Base-by-base conservation (phyloP, 2,329 filamentous ascomycete species). In the Microcyclosporella mali region DNA sequence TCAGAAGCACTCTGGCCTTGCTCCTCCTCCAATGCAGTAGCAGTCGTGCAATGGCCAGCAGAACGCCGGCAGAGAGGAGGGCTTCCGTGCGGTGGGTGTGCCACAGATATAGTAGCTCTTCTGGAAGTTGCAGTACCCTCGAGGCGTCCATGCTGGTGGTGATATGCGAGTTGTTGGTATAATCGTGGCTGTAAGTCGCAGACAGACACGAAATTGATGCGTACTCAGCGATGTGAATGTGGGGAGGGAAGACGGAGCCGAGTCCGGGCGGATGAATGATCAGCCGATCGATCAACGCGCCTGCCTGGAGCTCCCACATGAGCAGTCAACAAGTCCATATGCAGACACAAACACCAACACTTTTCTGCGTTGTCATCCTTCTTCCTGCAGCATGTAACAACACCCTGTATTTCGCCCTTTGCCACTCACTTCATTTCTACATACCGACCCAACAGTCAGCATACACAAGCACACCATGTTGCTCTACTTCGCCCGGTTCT, bases 21-120 rank as follows among this genome's bases (percentile, higher is more conserved):
- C 40, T 52, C 19, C 47, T 53, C 30, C 57, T 44, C 53, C 54
- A 58, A 33, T 57, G 49, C 33, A 54, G 35, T 8, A 46, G 41
- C 30, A 61, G 36, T 33, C 58, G 58, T 32, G 58, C 44, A 29
- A 55, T 27, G 9, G 57, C 56, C 11, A 61, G 45, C 6, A 62
- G 39, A 7, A 62, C 38, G 21, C 56, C 59, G 12, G 56, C 56
- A n/a, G 56, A 45, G 12, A 64, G 43, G 1, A 64, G 46, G 10
- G 61, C 6, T 32, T 58, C 57, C 6, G 52, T 41, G 4, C 60
- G 58, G 36, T 62, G 56, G 2, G 47, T 28, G 37, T 61, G 60
- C 59, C 60, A 64, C 6, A 64, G 33, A 28, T 49, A 49, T 7
- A 64, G 49, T 37, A 61, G 50, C 53, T 63, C 60, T 37, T 46